Percentiles rank a stretch among this genome's conserved stretches.
phyloP scores from a whole-genome alignment of 257 asterid genomes.

The Avicennia marina region DNA sequence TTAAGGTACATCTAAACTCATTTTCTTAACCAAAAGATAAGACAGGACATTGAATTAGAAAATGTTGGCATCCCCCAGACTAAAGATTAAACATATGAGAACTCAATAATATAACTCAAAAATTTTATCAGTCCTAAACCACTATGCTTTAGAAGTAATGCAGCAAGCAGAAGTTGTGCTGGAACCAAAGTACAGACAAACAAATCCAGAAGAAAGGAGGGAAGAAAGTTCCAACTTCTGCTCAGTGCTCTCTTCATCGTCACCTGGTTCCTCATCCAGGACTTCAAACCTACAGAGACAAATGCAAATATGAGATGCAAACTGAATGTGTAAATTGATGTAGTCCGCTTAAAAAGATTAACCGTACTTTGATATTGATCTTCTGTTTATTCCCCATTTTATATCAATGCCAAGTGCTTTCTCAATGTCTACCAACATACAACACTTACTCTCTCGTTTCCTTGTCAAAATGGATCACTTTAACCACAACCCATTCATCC shows the following conservation, averaged over 20 bases:
- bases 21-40: background rate
- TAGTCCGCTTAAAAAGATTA: background rate
- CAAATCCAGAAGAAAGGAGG: no score
- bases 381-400: background rate
- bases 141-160: background rate
- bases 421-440: background rate
- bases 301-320: slow-evolving; percentile 11
- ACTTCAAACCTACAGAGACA: slow-evolving; percentile 70
- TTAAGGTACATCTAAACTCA: background rate
- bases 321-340: background rate
- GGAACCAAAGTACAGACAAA: no score
- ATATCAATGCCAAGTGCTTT: background rate
- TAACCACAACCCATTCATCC: slow-evolving; percentile 96
- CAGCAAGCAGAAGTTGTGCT: no score
- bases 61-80: background rate
- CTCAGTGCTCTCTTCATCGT: slow-evolving; percentile 90
- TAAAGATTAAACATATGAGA: background rate
- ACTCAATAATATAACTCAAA: background rate
- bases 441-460: slow-evolving; percentile 77
- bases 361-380: background rate
- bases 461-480: slow-evolving; percentile 92
- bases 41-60: background rate
- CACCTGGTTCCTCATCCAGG: slow-evolving; percentile 95
- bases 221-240: slow-evolving; percentile 51
- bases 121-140: background rate